Base-by-base conservation (phyloP, 2,329 filamentous ascomycete genomes). In the Sporothrix brunneoviolacea region DNA sequence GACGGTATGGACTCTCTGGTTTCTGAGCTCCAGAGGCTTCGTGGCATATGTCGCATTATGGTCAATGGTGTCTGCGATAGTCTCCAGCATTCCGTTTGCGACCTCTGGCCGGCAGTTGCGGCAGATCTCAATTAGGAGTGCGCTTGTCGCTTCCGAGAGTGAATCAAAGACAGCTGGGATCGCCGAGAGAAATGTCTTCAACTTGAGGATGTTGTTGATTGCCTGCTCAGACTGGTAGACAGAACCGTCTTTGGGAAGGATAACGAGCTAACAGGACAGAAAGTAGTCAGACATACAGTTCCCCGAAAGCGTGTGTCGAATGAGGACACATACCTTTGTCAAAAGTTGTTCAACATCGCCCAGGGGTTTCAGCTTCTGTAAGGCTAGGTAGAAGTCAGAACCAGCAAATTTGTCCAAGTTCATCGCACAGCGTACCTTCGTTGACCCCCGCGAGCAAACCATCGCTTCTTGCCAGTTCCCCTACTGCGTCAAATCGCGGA, bases 1-100 rank as follows among this genome's bases (percentile, higher is more conserved):
- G 28, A 97, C 84, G 19, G 91, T 91, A 68, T 94, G 96, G 1
- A 86, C 88, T 55, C 91, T 77, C 63, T 97, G 91, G 54, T 96
- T 95, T 13, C 91, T 80, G 51, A 95, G 73, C 55, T 96, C 91
- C 4, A 97, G 74, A 0, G 93, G 85, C 19, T 84, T 81, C 41
- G 77, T 87, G 52, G 88, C 85, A 58, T 86, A 94, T 0, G 76
- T 79, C 0, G 90, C 87, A 62, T 95, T 87, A 8, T 86, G 78
- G 56, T 97, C 93, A 58, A 98, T 83, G 0, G 80, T 80, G 13
- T 73, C 69, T 39, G 78, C 70, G 46, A 98, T 90, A 2, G 86
- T 67, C 2, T 76, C 68, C 39, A 83, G 71, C 3, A 91, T 76
- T 1, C 75, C 72, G 16, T 71, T 68, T 5, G 85, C 77, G 15